Percentiles rank a stretch among this genome's conserved stretches.
phyloP scores from a whole-genome alignment of 2,329 filamentous ascomycete genomes.

The Epichloe glyceriae region DNA sequence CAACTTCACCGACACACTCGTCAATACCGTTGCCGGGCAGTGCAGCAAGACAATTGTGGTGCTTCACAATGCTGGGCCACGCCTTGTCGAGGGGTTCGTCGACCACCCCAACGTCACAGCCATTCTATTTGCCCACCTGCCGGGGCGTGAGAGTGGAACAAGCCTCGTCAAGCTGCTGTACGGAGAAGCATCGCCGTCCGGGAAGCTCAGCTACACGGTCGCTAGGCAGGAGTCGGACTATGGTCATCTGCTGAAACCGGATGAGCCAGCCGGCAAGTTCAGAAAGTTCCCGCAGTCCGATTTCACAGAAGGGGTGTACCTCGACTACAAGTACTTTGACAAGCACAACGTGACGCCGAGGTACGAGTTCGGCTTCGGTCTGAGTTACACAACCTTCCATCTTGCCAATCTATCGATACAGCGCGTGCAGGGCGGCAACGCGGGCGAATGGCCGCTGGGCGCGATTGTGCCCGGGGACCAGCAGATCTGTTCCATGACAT shows the following conservation, averaged over 20 bases:
- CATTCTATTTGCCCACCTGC: constrained; percentile 50
- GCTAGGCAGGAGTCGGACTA: constrained; percentile 45
- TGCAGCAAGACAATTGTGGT: constrained; percentile 53
- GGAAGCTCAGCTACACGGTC: constrained; percentile 49
- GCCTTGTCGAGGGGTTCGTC: constrained; percentile 47
- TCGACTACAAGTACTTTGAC: constrained; percentile 45
- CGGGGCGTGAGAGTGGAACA: constrained; percentile 48
- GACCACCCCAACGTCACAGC: constrained; percentile 52
- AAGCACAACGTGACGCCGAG: constrained; percentile 32
- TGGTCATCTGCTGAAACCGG: constrained; percentile 27
- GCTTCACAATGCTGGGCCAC: constrained; percentile 50
- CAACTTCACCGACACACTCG: constrained; percentile 47
- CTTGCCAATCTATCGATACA: constrained; percentile 30
- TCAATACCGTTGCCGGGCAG: constrained; percentile 41
- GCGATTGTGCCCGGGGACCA: constrained; percentile 30
- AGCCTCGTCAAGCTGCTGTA: constrained; percentile 44
- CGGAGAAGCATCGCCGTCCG: constrained; percentile 42
- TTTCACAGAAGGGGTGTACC: constrained; percentile 37
- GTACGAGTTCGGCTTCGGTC: constrained; percentile 43
- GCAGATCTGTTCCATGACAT: constrained; percentile 35
- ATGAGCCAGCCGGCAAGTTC: constrained; percentile 35
- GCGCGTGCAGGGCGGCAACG: constrained; percentile 10
- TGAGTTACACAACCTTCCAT: constrained; percentile 42
- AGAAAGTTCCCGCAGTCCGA: constrained; percentile 36
- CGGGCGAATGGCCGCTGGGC: constrained; percentile 24